Percentiles rank a stretch among this genome's conserved stretches.
These are phyloP conservation scores for Eimeria necatrix DNA, from an alignment of 169 alveolate genomes.

Conservation along the genomic window DNA sequence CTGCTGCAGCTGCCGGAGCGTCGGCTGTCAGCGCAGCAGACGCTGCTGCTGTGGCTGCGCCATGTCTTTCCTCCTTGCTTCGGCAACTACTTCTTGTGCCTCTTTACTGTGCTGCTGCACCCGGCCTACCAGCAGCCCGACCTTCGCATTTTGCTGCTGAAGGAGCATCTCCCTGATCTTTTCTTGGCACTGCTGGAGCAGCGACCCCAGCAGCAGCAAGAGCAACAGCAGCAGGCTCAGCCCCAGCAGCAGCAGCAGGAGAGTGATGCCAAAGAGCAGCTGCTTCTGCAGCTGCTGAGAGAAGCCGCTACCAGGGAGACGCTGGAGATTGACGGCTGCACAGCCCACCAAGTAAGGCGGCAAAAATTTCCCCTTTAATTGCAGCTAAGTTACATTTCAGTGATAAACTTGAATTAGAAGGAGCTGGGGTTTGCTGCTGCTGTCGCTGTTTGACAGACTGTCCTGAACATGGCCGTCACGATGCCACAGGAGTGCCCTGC, in stretches of 20 bases:
- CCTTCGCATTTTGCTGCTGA: conserved; percentile 70
- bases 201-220: conserved; percentile 71
- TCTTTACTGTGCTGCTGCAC: conserved; percentile 77
- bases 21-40: conserved; percentile 62
- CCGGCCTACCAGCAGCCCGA: conserved; percentile 83
- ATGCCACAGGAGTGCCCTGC: conserved; percentile 59
- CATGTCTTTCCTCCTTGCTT: conserved; percentile 74
- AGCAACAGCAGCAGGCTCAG: conserved; percentile 56
- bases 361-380: neutral
- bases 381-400: neutral
- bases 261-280: neutral
- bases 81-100: conserved; percentile 65
- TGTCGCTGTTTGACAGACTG: conserved; percentile 24
- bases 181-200: conserved; percentile 49
- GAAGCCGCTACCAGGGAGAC: conserved; percentile 34
- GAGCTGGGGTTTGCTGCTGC: neutral
- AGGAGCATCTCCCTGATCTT: conserved; percentile 53
- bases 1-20: conserved; percentile 57
- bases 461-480: conserved; percentile 46
- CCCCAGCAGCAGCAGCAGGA: conserved; percentile 33
- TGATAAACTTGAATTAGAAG: neutral
- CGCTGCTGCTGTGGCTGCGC: conserved; percentile 66
- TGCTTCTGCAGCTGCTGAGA: conserved; percentile 46
- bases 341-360: neutral
- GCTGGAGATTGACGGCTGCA: conserved; percentile 27